phyloP scores from a whole-genome alignment of 2,329 filamentous ascomycete genomes.

The Aspergillus sp. region DNA sequence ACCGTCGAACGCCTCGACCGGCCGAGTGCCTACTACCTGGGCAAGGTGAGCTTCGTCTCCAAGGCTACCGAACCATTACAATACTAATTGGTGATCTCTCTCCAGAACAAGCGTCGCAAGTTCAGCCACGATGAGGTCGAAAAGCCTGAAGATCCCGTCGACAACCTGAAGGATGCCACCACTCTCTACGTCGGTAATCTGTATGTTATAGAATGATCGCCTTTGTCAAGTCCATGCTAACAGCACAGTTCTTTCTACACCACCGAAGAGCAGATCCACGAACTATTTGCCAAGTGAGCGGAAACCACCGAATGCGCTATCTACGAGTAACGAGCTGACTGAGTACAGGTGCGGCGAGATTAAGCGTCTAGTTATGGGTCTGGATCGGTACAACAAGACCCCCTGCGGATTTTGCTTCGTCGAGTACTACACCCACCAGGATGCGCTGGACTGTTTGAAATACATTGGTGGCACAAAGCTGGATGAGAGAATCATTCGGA shows the following conservation, averaged over 20 bases:
- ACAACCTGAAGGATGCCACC: slow-evolving; percentile 81
- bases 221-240: slow-evolving; percentile 9
- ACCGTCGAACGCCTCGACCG: slow-evolving; percentile 92
- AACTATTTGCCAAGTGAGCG: slow-evolving; percentile 81
- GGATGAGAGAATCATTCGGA: slow-evolving; percentile 93
- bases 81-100: slow-evolving; percentile 7
- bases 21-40: slow-evolving; percentile 89
- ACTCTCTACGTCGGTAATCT: slow-evolving; percentile 98
- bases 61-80: neutral
- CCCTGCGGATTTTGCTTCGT: slow-evolving; percentile 99
- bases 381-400: slow-evolving; percentile 95
- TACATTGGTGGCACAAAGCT: slow-evolving; percentile 98
- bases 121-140: slow-evolving; percentile 62
- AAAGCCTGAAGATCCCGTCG: slow-evolving; percentile 64
- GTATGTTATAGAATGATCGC: slow-evolving; percentile 51
- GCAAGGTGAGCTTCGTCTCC: slow-evolving; percentile 60
- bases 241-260: slow-evolving; percentile 83
- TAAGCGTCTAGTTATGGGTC: slow-evolving; percentile 95
- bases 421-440: slow-evolving; percentile 97
- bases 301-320: neutral
- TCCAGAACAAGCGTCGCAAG: slow-evolving; percentile 71
- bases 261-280: slow-evolving; percentile 97
- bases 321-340: slow-evolving; percentile 10
- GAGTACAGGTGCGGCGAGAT: slow-evolving; percentile 76
- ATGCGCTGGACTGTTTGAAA: slow-evolving; percentile 97